Conservation (phyloP, 208 protist genomes). For the Leptomonas seymouri region DNA sequence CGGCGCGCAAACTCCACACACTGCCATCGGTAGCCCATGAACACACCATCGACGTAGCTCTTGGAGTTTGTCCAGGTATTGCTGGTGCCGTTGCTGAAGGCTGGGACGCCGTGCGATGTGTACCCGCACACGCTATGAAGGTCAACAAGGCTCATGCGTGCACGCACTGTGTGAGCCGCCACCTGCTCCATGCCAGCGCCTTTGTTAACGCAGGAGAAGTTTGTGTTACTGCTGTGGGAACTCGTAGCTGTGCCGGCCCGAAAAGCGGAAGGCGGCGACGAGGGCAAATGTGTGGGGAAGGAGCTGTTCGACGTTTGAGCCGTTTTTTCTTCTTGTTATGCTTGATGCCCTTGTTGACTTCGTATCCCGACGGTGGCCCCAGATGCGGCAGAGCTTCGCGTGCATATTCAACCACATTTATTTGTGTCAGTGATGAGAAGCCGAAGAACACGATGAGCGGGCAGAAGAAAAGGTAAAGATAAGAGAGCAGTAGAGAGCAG, state of each 20-base stretch:
- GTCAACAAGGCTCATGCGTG: constrained; percentile 21
- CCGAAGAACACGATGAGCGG: no score
- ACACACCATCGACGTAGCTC: constrained; percentile 54
- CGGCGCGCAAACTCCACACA: constrained; percentile 88
- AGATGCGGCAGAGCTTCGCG: no score
- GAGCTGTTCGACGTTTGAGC: no score
- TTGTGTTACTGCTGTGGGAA: not conserved
- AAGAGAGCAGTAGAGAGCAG: no score
- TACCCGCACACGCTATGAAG: constrained; percentile 60
- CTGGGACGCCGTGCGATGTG: constrained; percentile 53
- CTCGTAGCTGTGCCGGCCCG: not conserved
- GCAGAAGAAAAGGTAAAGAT: no score
- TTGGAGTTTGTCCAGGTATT: constrained; percentile 49
- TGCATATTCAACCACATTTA: no score
- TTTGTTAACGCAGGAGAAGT: not conserved
- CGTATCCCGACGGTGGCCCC: no score
- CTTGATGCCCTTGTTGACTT: no score
- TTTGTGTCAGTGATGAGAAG: no score
- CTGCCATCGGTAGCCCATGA: constrained; percentile 89
- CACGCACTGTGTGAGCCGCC: not conserved
- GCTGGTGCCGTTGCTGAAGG: constrained; percentile 74
- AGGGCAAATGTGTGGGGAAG: not conserved
- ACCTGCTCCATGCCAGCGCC: not conserved
- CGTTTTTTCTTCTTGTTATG: no score
- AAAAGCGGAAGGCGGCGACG: not conserved